Evolutionary conservation across 2,329 filamentous ascomycete species (phyloP).

Genomic region (Diplocarpon rosae): DNA sequence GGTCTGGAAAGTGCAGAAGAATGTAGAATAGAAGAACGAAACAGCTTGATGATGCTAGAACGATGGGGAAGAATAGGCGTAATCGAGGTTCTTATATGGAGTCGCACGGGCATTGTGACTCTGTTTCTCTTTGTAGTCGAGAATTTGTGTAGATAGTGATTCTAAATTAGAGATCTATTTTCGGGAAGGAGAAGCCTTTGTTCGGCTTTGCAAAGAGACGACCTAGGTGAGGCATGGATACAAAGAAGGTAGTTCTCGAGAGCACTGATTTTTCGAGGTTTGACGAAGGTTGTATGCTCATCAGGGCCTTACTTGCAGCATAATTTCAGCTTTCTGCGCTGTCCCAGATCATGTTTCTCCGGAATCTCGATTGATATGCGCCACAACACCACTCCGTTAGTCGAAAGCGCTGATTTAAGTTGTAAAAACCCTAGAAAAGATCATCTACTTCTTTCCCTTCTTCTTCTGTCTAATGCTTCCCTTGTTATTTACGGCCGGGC

Average conservation of each 20-base stretch:
- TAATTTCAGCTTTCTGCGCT: too few relatives aligned
- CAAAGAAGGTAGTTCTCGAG: not conserved
- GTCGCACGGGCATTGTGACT: conserved; percentile 3
- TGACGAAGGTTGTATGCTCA: too few relatives aligned
- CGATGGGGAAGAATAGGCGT: not conserved
- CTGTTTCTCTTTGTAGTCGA: conserved; percentile 2
- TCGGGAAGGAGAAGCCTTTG: not conserved
- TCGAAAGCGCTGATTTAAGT: conserved; percentile 8
- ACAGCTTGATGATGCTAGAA: conserved; percentile 4
- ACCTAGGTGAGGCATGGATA: not conserved
- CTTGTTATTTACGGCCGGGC: conserved; percentile 14
- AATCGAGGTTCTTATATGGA: conserved; percentile 7
- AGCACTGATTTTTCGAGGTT: too few relatives aligned
- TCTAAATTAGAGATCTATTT: not conserved
- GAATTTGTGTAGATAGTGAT: not conserved
- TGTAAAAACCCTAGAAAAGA: not conserved
- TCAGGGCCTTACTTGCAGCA: too few relatives aligned
- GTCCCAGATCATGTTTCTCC: too few relatives aligned
- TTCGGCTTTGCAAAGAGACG: not conserved
- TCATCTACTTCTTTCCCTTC: conserved; percentile 50
- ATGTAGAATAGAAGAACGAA: conserved; percentile 2
- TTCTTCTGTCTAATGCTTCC: conserved; percentile 42
- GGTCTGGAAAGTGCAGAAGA: conserved; percentile 5
- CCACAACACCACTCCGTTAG: conserved; percentile 5
- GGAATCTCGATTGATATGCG: conserved; percentile 1